phyloP scores from a whole-genome alignment of 768 basidiomycete species.

The Naematelia encephala region DNA sequence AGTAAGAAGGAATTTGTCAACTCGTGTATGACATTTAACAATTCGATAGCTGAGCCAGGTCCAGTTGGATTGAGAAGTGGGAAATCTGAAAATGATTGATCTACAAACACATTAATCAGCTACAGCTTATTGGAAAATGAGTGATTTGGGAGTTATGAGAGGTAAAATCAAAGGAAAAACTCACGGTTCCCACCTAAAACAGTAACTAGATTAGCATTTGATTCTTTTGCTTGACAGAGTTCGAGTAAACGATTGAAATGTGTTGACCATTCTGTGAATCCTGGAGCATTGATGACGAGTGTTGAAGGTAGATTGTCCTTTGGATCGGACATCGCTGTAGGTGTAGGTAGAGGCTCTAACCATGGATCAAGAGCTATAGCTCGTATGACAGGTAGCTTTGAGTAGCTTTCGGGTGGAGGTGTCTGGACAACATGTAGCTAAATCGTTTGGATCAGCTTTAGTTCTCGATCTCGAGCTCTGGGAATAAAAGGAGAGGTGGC shows the following conservation, averaged over 20 bases:
- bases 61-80: conserved; percentile 36
- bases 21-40: conserved; percentile 34
- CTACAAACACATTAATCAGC: too few species aligned
- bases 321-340: conserved; percentile 7
- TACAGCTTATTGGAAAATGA: too few species aligned
- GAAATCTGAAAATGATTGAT: conserved; percentile 49
- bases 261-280: conserved; percentile 72
- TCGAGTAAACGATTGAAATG: conserved; percentile 64
- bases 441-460: neutral
- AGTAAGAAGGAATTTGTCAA: conserved; percentile 35
- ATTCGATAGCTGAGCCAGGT: conserved; percentile 2
- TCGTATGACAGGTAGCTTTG: conserved; percentile 59
- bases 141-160: too few species aligned
- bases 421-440: conserved; percentile 11
- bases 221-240: conserved; percentile 52
- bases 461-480: neutral
- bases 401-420: conserved; percentile 17
- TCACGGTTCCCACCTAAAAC: conserved; percentile 39
- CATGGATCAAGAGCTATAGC: conserved; percentile 75
- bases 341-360: conserved; percentile 65
- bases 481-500: neutral
- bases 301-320: conserved; percentile 50
- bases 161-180: conserved; percentile 6
- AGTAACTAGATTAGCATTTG: conserved; percentile 33
- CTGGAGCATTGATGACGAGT: conserved; percentile 71